Evolutionary conservation across 1,284 basidiomycete species (phyloP).

Genomic region (Rhodotorula mucilaginosa): DNA sequence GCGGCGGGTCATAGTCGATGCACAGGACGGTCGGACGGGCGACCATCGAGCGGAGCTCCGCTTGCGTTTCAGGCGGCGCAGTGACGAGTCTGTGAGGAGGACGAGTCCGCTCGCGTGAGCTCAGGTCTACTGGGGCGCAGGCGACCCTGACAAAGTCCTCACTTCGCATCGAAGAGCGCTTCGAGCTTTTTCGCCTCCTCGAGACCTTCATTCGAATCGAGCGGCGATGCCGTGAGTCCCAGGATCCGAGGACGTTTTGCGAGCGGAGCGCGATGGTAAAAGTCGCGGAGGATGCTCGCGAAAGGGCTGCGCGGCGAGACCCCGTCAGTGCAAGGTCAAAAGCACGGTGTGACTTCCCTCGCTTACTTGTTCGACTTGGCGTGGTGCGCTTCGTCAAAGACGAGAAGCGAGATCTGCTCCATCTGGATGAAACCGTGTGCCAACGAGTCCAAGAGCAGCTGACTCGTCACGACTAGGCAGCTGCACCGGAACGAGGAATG

Average conservation of each 20-base stretch:
- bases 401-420: constrained; percentile 31
- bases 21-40: constrained; percentile 5
- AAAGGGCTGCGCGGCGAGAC: constrained; percentile 7
- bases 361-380: constrained; percentile 36
- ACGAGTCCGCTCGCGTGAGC: too few relatives aligned
- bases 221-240: constrained; percentile 36
- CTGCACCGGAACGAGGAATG: neutral
- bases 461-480: constrained; percentile 19
- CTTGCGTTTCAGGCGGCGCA: constrained; percentile 13
- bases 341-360: neutral
- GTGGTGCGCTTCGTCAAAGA: constrained; percentile 39
- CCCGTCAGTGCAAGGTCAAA: too few relatives aligned
- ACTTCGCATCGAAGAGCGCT: constrained; percentile 19
- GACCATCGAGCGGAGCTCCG: constrained; percentile 15
- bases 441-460: constrained; percentile 37
- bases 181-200: constrained; percentile 14
- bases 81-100: constrained; percentile 6
- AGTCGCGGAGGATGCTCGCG: constrained; percentile 24
- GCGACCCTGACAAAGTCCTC: neutral
- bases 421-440: constrained; percentile 35
- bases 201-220: constrained; percentile 21
- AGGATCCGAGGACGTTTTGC: constrained; percentile 27
- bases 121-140: neutral
- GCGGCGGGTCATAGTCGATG: constrained; percentile 1
- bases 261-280: constrained; percentile 10